These are phyloP conservation scores for Domatiomyces catenatus DNA, from an alignment of 2,329 filamentous ascomycete genomes.

Conservation along the genomic window DNA sequence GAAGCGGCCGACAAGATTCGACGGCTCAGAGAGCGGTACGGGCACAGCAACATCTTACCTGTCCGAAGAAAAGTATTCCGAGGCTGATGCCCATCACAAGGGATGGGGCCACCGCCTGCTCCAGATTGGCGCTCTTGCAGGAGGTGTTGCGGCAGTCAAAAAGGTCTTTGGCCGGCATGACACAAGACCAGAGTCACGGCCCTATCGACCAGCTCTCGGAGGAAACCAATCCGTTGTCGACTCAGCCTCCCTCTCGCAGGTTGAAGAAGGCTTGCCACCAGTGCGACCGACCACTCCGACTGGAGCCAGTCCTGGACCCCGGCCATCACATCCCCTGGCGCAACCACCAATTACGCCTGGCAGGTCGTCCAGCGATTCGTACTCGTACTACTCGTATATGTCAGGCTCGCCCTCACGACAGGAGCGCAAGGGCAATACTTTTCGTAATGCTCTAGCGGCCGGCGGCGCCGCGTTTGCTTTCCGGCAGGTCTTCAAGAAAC, in stretches of 20 bases:
- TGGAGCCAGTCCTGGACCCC: constrained; percentile 22
- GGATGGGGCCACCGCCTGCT: constrained; percentile 48
- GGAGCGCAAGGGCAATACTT: constrained; percentile 31
- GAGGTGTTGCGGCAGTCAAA: constrained; percentile 47
- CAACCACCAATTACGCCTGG: constrained; percentile 20
- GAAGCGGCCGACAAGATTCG: constrained; percentile 9
- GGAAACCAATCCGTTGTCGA: constrained; percentile 31
- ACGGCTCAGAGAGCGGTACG: constrained; percentile 20
- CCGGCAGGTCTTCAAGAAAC: constrained; percentile 45
- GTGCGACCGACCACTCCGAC: constrained; percentile 25
- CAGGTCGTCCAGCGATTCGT: constrained; percentile 16
- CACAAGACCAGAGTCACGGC: constrained; percentile 36
- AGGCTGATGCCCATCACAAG: constrained; percentile 33
- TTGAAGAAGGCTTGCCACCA: constrained; percentile 40
- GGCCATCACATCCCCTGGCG: constrained; percentile 19
- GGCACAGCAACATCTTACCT: constrained; percentile 39
- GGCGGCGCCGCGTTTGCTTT: constrained; percentile 49
- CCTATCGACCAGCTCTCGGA: constrained; percentile 37
- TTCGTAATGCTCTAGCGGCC: constrained; percentile 48
- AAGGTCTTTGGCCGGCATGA: constrained; percentile 42
- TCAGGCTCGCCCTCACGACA: constrained; percentile 23
- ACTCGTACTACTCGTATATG: constrained; percentile 26
- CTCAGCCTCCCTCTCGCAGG: constrained; percentile 27
- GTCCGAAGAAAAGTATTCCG: constrained; percentile 50
- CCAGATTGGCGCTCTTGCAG: constrained; percentile 45